A percentile compares a stretch with the other conserved stretches of the same genome.
phyloP scores from a whole-genome alignment of 2,329 filamentous ascomycete genomes.

The Massarina eburnea region DNA sequence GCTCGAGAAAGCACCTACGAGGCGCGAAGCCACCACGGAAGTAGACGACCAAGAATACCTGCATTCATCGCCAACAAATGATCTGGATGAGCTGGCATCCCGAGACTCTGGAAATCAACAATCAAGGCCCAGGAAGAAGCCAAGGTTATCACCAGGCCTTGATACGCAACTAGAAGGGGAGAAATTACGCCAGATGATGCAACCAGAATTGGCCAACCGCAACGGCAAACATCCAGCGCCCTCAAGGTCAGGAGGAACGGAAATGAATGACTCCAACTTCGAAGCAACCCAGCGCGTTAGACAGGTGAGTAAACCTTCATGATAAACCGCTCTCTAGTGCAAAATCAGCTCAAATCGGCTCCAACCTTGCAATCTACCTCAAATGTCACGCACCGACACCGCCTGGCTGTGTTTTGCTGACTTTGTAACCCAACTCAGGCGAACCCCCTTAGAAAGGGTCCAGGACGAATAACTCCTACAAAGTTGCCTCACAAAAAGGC shows the following conservation, averaged over 20 bases:
- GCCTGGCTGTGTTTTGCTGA: too few species aligned
- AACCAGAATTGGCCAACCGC: not conserved
- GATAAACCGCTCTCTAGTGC: too few species aligned
- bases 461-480: not conserved
- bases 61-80: not conserved
- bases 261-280: not conserved
- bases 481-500: not conserved
- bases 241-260: not conserved
- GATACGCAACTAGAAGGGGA: not conserved
- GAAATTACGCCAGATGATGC: not conserved
- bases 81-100: not conserved
- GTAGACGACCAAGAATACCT: not conserved
- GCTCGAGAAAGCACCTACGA: too few species aligned
- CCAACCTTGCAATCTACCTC: too few species aligned
- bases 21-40: not conserved
- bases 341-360: too few species aligned
- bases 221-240: not conserved
- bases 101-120: too few species aligned
- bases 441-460: not conserved
- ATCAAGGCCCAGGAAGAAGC: conserved; percentile 5
- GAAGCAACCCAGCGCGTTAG: not conserved
- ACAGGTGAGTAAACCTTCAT: too few species aligned
- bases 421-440: not conserved
- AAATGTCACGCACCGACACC: too few species aligned
- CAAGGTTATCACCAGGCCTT: not conserved